These are phyloP conservation scores for Saccharomyces cerevisiae DNA, from an alignment of 805 yeast species.

Conservation along the genomic window DNA sequence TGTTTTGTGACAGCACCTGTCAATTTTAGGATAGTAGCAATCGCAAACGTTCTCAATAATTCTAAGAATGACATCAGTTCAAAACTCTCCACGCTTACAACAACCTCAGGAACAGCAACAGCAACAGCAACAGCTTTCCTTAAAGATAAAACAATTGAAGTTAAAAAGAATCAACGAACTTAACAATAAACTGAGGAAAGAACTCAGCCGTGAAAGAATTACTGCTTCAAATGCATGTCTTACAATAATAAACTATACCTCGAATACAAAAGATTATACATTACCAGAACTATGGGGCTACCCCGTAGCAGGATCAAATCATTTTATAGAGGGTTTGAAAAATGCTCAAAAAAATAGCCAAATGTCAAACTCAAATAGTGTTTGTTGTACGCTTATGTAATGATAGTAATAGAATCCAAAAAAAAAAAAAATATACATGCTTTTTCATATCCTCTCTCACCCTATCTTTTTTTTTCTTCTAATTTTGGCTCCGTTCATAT, in stretches of 20 bases:
- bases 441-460: not conserved
- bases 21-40: not conserved
- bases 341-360: not conserved
- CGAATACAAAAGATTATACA: constrained; percentile 31
- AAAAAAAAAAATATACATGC: constrained; percentile 23
- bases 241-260: constrained; percentile 33
- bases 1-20: not conserved
- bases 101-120: constrained; percentile 3
- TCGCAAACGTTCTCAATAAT: not conserved
- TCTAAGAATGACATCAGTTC: not conserved
- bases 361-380: constrained; percentile 3
- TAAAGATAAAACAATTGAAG: constrained; percentile 47
- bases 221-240: constrained; percentile 57
- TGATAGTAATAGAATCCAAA: constrained; percentile 10
- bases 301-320: constrained; percentile 32
- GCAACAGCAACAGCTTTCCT: constrained; percentile 22
- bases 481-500: constrained; percentile 34
- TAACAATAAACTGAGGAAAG: constrained; percentile 43
- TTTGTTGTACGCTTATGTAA: constrained; percentile 34
- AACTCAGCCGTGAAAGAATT: constrained; percentile 48
- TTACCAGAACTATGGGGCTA: constrained; percentile 37
- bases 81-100: not conserved
- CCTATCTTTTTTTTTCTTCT: constrained; percentile 36
- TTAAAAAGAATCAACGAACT: constrained; percentile 53
- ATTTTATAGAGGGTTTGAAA: constrained; percentile 26